A percentile compares a stretch with the other conserved stretches of the same genome.
These are phyloP conservation scores for Phytopythium montanum DNA, from an alignment of 352 stramenopile genomes.

Conservation along the genomic window DNA sequence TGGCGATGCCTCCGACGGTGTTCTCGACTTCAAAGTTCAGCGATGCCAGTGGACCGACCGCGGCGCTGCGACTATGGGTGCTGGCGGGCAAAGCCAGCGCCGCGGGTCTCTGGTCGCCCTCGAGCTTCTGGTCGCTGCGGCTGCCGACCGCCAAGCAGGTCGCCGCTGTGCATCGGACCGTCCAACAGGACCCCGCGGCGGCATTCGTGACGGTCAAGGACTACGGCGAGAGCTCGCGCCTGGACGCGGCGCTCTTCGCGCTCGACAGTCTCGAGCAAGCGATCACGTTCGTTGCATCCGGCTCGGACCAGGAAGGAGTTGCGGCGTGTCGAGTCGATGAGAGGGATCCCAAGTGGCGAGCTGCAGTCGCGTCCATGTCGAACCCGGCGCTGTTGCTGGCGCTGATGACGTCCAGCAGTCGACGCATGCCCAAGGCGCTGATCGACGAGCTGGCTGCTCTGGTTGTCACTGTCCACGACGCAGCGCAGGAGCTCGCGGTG, in stretches of 20 bases:
- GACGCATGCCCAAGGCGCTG: slow-evolving; percentile 14
- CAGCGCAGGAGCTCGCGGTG: not conserved
- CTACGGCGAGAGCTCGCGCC: slow-evolving; percentile 48
- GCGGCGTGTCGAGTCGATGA: not conserved
- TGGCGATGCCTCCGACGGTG: not conserved
- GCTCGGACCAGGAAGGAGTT: not conserved
- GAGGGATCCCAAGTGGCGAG: slow-evolving; percentile 16
- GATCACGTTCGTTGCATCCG: slow-evolving; percentile 8
- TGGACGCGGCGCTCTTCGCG: slow-evolving; percentile 55
- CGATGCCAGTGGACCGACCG: slow-evolving; percentile 5
- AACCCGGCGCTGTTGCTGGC: slow-evolving; percentile 69
- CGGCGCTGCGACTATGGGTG: slow-evolving; percentile 43
- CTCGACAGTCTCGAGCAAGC: slow-evolving; percentile 55
- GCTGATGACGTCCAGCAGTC: slow-evolving; percentile 20
- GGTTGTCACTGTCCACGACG: slow-evolving; percentile 41
- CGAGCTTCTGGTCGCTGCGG: slow-evolving; percentile 66
- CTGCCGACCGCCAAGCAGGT: slow-evolving; percentile 47
- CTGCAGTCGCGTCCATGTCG: slow-evolving; percentile 33
- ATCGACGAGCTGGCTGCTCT: slow-evolving; percentile 58
- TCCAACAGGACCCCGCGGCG: slow-evolving; percentile 18
- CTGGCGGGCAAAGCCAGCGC: slow-evolving; percentile 40
- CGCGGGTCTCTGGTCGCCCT: slow-evolving; percentile 46
- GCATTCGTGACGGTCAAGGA: slow-evolving; percentile 40
- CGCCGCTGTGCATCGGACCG: slow-evolving; percentile 8
- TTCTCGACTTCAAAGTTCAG: too few species aligned